Evolutionary conservation across 257 asterid species (phyloP), one percentile per base, ranked within the genome.

Genomic region (Solanum gracilifrons): DNA sequence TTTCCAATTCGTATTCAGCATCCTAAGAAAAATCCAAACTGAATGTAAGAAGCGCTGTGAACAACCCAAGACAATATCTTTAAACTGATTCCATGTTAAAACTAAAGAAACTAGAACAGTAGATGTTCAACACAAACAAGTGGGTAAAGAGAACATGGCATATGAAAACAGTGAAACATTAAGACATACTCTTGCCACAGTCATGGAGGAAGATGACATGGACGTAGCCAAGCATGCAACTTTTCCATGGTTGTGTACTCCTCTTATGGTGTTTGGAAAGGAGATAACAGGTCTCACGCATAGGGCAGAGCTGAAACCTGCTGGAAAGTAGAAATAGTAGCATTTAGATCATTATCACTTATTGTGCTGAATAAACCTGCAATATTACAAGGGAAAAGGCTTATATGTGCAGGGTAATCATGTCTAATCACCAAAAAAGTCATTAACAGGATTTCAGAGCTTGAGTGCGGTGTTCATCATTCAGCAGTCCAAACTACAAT

Each of bases 1-100:
- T 89, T 85, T 96, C 97, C 66, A 96, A 86, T 88, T 93, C 92
- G 31, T 91, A 89, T 91, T 84, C 92, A 55, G 85, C 88, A 41
- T 88, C 92, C 95, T 91, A 92, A 41, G 64, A 31, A 62, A 37
- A 25, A 89, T 84, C 62, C 48, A 60, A 84, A 55, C 36, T 39
- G 33, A 32, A 32, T 39, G 62, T 46, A 43, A 79, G 39, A 79
- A 79, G 85, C 9, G 39, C 39, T 16, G 37, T 79, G 85, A 79
- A 43, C 29, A 46, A 43, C 27, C 27, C 41, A 46, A 80, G 27
- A 2, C 15, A 29, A 46, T 27, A 27, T 27, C 66, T 80, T 43
- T 9, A 80, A 77, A 46, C n/a, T 46, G 68, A 5, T 46, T n/a
- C 64, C 4, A 31, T 80, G 29, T 46, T 46, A 46, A 80, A 43